phyloP scores from a whole-genome alignment of 2,329 filamentous ascomycete genomes.

The Colletotrichum sp. region DNA sequence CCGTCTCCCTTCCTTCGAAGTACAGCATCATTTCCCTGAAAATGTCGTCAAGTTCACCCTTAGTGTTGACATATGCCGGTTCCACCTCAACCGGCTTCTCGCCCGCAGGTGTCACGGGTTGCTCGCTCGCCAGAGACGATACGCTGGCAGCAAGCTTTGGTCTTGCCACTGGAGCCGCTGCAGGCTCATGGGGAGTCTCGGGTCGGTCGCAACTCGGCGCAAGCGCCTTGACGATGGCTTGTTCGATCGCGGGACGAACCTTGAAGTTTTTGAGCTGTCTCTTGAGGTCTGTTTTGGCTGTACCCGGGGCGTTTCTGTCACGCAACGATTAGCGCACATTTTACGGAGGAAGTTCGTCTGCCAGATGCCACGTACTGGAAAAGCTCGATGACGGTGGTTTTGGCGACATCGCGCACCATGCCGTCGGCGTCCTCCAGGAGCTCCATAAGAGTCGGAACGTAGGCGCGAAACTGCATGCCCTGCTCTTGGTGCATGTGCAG shows the following conservation, averaged over 20 bases:
- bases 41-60: constrained; percentile 86
- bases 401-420: constrained; percentile 84
- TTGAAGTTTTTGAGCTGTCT: constrained; percentile 83
- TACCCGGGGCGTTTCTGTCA: constrained; percentile 78
- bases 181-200: constrained; percentile 42
- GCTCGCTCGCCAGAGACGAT: constrained; percentile 53
- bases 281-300: constrained; percentile 88
- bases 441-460: constrained; percentile 83
- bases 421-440: constrained; percentile 90
- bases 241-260: constrained; percentile 84
- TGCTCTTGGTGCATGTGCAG: constrained; percentile 84
- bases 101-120: constrained; percentile 65
- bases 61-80: constrained; percentile 82
- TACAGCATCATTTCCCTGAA: constrained; percentile 79
- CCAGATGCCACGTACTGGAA: constrained; percentile 68
- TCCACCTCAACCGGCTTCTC: constrained; percentile 77
- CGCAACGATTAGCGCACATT: constrained; percentile 78
- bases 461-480: constrained; percentile 79
- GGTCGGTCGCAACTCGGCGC: constrained; percentile 54
- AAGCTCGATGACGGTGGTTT: constrained; percentile 82
- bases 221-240: constrained; percentile 79
- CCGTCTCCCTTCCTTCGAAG: constrained; percentile 89
- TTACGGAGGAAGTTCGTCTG: neutral
- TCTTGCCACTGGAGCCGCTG: constrained; percentile 44
- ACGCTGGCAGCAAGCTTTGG: constrained; percentile 56